Conservation (phyloP, 2,329 filamentous ascomycete genomes). For the Scopulariopsis brevicaulis region DNA sequence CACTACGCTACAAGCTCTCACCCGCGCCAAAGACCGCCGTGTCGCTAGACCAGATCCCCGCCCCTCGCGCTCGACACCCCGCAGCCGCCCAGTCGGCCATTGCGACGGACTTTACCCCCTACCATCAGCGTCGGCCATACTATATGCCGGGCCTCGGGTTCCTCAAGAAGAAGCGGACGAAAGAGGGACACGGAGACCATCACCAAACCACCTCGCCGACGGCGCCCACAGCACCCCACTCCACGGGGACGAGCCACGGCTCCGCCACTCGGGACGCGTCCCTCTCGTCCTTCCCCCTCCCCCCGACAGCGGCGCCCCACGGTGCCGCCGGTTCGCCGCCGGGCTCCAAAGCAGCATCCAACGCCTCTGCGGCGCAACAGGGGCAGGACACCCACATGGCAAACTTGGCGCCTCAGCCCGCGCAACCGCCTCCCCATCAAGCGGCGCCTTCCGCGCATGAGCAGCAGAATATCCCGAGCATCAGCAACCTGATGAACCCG, state of each 20-base stretch:
- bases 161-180: slow-evolving; percentile 97
- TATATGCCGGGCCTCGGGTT: slow-evolving; percentile 83
- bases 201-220: slow-evolving; percentile 54
- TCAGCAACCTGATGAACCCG: slow-evolving; percentile 72
- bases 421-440: slow-evolving; percentile 20
- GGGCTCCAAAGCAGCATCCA: slow-evolving; percentile 15
- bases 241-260: slow-evolving; percentile 31
- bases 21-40: neutral
- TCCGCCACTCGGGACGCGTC: slow-evolving; percentile 13
- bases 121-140: slow-evolving; percentile 13
- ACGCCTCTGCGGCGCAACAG: slow-evolving; percentile 12
- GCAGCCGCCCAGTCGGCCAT: neutral
- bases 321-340: slow-evolving; percentile 11
- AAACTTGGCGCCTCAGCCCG: slow-evolving; percentile 15
- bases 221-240: slow-evolving; percentile 44
- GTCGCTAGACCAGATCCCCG: neutral
- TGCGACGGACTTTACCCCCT: slow-evolving; percentile 16
- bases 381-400: slow-evolving; percentile 13
- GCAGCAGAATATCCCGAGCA: slow-evolving; percentile 64
- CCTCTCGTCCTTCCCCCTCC: slow-evolving; percentile 18
- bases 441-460: slow-evolving; percentile 18
- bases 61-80: neutral
- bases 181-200: slow-evolving; percentile 53
- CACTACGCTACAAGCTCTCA: neutral
- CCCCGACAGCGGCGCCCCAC: slow-evolving; percentile 10